These are phyloP conservation scores for Chytriomyces sp. DNA, from an alignment of 192 early-diverging fungal genomes.

Conservation along the genomic window DNA sequence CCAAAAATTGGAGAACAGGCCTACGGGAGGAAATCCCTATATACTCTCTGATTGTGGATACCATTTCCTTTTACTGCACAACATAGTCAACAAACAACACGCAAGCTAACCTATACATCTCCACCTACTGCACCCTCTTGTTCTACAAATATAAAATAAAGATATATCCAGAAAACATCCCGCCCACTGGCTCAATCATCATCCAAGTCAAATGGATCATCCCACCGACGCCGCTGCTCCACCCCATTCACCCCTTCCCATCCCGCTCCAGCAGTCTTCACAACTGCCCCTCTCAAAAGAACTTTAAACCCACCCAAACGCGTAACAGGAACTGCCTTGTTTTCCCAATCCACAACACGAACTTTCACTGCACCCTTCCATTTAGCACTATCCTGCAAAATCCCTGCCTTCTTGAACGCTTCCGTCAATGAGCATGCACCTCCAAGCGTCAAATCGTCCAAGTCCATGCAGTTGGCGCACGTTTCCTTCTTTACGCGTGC, in stretches of 20 bases:
- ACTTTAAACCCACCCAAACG: not conserved
- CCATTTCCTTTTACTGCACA: too few relatives aligned
- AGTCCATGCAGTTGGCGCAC: conserved; percentile 23
- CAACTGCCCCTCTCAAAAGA: conserved; percentile 7
- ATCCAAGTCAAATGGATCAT: not conserved
- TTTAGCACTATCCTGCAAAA: not conserved
- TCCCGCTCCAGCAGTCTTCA: not conserved
- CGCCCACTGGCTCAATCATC: too few relatives aligned
- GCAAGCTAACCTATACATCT: too few relatives aligned
- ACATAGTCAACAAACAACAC: too few relatives aligned
- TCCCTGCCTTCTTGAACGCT: not conserved
- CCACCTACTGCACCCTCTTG: too few relatives aligned
- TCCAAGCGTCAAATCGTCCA: conserved; percentile 10
- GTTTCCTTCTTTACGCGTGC: not conserved
- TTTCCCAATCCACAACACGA: conserved; percentile 9
- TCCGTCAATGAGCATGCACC: not conserved
- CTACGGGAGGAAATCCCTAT: not conserved
- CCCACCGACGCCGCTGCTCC: not conserved
- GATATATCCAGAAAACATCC: too few relatives aligned
- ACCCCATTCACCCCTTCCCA: not conserved
- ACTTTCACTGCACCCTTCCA: conserved; percentile 4
- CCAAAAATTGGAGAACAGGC: not conserved
- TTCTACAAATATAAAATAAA: too few relatives aligned
- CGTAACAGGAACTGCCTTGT: not conserved
- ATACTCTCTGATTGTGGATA: too few relatives aligned